Base-by-base conservation (phyloP, 2,329 filamentous ascomycete species). In the Diaporthe sp. region DNA sequence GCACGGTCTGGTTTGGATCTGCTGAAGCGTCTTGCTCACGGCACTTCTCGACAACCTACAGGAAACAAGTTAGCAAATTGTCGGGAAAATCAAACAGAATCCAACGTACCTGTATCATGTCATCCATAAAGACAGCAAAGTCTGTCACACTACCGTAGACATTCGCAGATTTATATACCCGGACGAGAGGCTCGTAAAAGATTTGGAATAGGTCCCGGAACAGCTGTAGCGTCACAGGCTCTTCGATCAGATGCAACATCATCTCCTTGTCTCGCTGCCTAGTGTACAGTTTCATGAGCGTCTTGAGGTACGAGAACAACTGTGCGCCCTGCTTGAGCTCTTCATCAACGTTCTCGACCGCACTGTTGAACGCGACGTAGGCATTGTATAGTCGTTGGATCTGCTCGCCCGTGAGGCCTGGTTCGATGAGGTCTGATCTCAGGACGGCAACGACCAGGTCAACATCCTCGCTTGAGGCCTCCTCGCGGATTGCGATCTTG, bases 141-240 rank as follows among this genome's bases (percentile, higher is more conserved):
- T 99, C 97, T 0, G 96, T 98, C 75, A 99, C 96, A 81, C 94
- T 97, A 86, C 92, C 97, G 88, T 98, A 98, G 35, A 99, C 96
- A 79, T 98, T 99, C 77, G 97, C 97, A 27, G 96, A 98, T 85
- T 98, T 99, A 88, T 99, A 99, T 0, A 99, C 97, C 63, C 97
- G 91, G 22, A 99, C 95, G 30, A 99, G 91, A 0, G 97, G 97
- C 82, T 99, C 97, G 84, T 99, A 99, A 86, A 99, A 99, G 81
- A 99, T 98, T 44, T 95, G 97, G 83, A 99, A 98, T 32, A 99
- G 89, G 80, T 99, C 97, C 63, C 95, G 92, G 89, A 99, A 97
- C 37, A 99, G 89, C 81, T 97, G 94, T n/a, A 99, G 88, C 0
- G 97, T 98, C n/a, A 96, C 96, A 0, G 97, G 95, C 85, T 99